Base-by-base conservation (phyloP, 331 rosid species). In the Cydonia oblonga region DNA sequence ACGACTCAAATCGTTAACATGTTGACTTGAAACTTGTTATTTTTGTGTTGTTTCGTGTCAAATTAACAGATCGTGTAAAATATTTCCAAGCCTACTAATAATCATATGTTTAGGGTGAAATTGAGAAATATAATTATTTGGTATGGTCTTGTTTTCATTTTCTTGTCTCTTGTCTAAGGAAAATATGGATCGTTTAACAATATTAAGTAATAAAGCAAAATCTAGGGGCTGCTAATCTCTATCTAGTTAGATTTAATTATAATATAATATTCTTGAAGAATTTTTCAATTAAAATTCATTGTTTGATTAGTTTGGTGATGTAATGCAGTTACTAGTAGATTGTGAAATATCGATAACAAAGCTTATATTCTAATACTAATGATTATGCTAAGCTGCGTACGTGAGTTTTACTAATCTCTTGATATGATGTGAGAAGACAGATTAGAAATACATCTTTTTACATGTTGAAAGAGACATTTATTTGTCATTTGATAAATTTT, bases 21-120 rank as follows among this genome's bases (percentile, higher is more conserved):
- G n/a, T n/a, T n/a, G n/a, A n/a, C n/a, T n/a, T n/a, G n/a, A n/a
- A n/a, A n/a, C n/a, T n/a, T n/a, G n/a, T n/a, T n/a, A n/a, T n/a
- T n/a, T n/a, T n/a, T n/a, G n/a, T n/a, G n/a, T n/a, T n/a, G n/a
- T n/a, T n/a, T n/a, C n/a, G n/a, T n/a, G n/a, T n/a, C n/a, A n/a
- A n/a, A n/a, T n/a, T n/a, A n/a, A n/a, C n/a, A n/a, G n/a, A n/a
- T n/a, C n/a, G n/a, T n/a, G n/a, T n/a, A 38, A 38, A 38, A 38
- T 1, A 8, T 1, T 33, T 8, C 0, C 42, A 35, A 35, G 7
- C 9, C n/a, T n/a, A n/a, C n/a, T n/a, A n/a, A n/a, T n/a, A n/a
- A n/a, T n/a, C n/a, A n/a, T n/a, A n/a, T n/a, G n/a, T n/a, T n/a
- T n/a, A n/a, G n/a, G n/a, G n/a, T n/a, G n/a, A n/a, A n/a, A n/a